These are phyloP conservation scores for Neurospora tetrasperma DNA, from an alignment of 495 filamentous ascomycete genomes.

Conservation along the genomic window DNA sequence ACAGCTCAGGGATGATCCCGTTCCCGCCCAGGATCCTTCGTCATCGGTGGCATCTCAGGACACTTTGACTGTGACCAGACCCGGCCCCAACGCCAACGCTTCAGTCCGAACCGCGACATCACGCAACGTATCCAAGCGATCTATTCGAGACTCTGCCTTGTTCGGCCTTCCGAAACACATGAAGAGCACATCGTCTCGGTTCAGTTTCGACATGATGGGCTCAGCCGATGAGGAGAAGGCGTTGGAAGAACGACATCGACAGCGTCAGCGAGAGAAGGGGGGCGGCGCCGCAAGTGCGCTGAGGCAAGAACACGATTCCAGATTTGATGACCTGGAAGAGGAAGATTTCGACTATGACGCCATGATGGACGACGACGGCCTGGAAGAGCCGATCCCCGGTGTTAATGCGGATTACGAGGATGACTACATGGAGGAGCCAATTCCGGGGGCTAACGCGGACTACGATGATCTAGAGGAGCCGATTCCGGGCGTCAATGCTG, in stretches of 20 bases:
- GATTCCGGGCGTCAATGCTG: conserved; percentile 65
- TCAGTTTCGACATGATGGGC: conserved; percentile 90
- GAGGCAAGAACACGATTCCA: conserved; percentile 24
- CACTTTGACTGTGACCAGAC: conserved; percentile 11
- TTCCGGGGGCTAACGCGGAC: conserved; percentile 35
- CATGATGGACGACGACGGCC: conserved; percentile 58
- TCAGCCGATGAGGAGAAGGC: conserved; percentile 70
- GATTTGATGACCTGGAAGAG: conserved; percentile 55
- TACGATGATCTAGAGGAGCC: conserved; percentile 63
- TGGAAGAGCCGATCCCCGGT: conserved; percentile 69
- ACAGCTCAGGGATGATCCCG: conserved; percentile 27
- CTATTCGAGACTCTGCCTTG: conserved; percentile 30
- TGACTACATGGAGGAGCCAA: conserved; percentile 25
- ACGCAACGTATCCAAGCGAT: conserved; percentile 28
- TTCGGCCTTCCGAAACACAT: conserved; percentile 60
- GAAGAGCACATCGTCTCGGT: conserved; percentile 77
- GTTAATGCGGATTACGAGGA: conserved; percentile 59
- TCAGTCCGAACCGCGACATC: conserved; percentile 21
- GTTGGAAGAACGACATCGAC: conserved; percentile 75
- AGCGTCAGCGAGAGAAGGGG: conserved; percentile 51
- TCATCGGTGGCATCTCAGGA: conserved; percentile 25
- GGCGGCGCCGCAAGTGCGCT: background rate
- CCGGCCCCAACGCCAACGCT: conserved; percentile 6
- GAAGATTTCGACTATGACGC: conserved; percentile 58
- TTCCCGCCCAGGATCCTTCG: conserved; percentile 15